Conservation (phyloP, 257 asterid species). For the Plectranthus barbatus region DNA sequence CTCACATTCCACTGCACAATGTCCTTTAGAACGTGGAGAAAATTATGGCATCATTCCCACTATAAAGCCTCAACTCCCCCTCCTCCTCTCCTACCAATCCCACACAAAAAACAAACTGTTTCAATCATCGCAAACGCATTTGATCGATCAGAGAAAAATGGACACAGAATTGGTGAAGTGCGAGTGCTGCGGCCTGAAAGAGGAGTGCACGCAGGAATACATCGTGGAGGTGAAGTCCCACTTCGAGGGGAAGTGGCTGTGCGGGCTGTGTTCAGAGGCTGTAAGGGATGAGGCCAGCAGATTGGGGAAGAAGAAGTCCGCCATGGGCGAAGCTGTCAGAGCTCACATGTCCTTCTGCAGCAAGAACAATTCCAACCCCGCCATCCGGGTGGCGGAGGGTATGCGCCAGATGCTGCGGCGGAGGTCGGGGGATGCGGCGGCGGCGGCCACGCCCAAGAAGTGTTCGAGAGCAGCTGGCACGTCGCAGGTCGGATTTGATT, state of each 20-base stretch:
- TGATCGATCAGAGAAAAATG: too few species aligned
- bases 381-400: conserved; percentile 76
- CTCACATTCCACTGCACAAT: too few species aligned
- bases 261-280: conserved; percentile 84
- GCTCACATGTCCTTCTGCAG: conserved; percentile 90
- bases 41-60: too few species aligned
- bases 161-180: conserved; percentile 72
- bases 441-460: conserved; percentile 29
- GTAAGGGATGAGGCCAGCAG: conserved; percentile 64
- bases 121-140: too few species aligned
- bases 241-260: conserved; percentile 75
- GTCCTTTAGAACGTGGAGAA: too few species aligned
- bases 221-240: conserved; percentile 52
- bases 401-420: conserved; percentile 76
- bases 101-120: too few species aligned
- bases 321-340: conserved; percentile 59
- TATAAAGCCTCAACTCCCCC: too few species aligned
- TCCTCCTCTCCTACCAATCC: too few species aligned
- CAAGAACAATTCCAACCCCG: conserved; percentile 67
- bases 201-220: conserved; percentile 84
- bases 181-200: conserved; percentile 83
- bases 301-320: conserved; percentile 29
- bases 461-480: too few species aligned
- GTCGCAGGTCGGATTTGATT: too few species aligned
- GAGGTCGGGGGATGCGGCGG: conserved; percentile 7